phyloP scores from a whole-genome alignment of 208 protist genomes.

The Trypanosoma congolense region DNA sequence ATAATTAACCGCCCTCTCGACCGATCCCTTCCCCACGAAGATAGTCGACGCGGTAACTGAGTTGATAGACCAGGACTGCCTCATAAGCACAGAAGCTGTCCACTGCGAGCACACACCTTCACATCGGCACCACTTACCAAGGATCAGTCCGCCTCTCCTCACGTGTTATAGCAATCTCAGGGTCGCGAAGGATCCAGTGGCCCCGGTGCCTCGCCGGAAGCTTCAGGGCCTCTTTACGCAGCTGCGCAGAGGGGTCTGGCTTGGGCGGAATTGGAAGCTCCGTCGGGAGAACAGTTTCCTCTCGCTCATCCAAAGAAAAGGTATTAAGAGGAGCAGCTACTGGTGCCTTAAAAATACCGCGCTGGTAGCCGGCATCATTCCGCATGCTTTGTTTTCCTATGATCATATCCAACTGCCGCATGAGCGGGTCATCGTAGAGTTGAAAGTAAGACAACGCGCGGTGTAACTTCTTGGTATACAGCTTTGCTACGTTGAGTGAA shows the following conservation, averaged over 20 bases:
- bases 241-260: constrained; percentile 37
- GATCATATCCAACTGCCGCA: constrained; percentile 75
- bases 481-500: constrained; percentile 55
- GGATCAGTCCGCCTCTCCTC: constrained; percentile 70
- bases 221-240: constrained; percentile 42
- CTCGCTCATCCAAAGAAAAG: constrained; percentile 34
- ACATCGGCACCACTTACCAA: too few species aligned
- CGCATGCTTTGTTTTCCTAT: constrained; percentile 66
- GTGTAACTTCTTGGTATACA: constrained; percentile 70
- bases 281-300: constrained; percentile 57
- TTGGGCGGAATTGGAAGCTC: constrained; percentile 73
- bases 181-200: constrained; percentile 86
- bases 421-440: constrained; percentile 74
- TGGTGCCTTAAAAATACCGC: constrained; percentile 16
- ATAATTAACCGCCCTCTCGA: too few species aligned
- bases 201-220: constrained; percentile 59
- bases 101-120: too few species aligned
- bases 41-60: too few species aligned
- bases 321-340: background rate
- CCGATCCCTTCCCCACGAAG: too few species aligned
- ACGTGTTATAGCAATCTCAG: constrained; percentile 82
- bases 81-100: too few species aligned
- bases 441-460: constrained; percentile 71
- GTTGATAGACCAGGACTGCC: too few species aligned
- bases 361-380: constrained; percentile 11